Evolutionary conservation across 1,284 basidiomycete genomes (phyloP), one percentile per base, ranked within the genome.

Genomic region (Cerioporus squamosus): DNA sequence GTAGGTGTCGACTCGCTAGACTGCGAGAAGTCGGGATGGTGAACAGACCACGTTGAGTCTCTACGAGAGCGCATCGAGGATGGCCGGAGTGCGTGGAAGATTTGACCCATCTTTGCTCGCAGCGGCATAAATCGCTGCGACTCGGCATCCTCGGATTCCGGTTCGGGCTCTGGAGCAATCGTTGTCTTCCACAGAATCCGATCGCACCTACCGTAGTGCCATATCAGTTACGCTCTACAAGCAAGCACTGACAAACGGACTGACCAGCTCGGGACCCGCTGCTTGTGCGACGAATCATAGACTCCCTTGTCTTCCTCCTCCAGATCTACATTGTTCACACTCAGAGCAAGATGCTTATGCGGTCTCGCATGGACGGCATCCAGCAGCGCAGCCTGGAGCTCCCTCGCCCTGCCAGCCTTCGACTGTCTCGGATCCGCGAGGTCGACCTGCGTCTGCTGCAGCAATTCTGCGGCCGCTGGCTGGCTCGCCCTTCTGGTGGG

Each of bases 241-340:
- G 18, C 8, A 26, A 1, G 1, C 5, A 42, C 40, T 26, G 22
- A 31, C 49, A 47, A 45, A 42, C 8, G 15, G 17, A 72, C 80
- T 57, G 60, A 90, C 90, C 91, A 93, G 68, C 90, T 91, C 3
- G 90, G 90, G 29, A 93, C 90, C n/a, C 90, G 84, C 67, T 86
- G 82, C 73, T 93, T 93, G 66, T 83, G 78, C 15, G 91, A 92
- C 22, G 87, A 85, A 71, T 93, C 91, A 65, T 92, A 92, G 2
- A 89, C 85, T 18, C 86, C 87, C 65, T 79, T 82, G 44, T 82
- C 82, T 26, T 79, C 79, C 9, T 76, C 75, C 24, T 72, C 73
- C 22, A 70, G 66, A 6, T 77, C 74, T 18, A 75, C 74, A 23
- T 77, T 75, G 36, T 73, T 72, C 33, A 68, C 69, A 38, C 74